These are phyloP conservation scores for Dictyostelium purpureum DNA, from an alignment of 78 protist genomes.

Conservation along the genomic window DNA sequence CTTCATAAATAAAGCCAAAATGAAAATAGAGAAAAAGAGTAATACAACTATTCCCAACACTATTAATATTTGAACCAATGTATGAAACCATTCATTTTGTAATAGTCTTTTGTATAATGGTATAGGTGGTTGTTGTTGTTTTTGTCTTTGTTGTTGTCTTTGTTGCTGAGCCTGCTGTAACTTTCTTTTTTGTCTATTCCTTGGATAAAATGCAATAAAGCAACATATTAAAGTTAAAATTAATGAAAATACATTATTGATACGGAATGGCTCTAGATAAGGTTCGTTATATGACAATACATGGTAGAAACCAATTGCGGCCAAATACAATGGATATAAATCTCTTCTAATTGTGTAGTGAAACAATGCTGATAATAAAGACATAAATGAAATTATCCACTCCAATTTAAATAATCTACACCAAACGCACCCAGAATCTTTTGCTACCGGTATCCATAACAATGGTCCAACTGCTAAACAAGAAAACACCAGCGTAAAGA, in stretches of 20 bases:
- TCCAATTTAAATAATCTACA: conserved; percentile 46
- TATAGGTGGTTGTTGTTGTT: conserved; percentile 5
- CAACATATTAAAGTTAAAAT: neutral
- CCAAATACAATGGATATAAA: conserved; percentile 3
- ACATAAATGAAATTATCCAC: conserved; percentile 32
- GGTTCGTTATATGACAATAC: neutral
- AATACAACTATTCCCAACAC: conserved; percentile 10
- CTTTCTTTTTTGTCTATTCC: neutral
- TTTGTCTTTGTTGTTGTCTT: neutral
- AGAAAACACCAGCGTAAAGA: conserved; percentile 26
- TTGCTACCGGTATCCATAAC: conserved; percentile 19
- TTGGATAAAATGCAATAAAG: conserved; percentile 18
- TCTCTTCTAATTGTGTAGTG: conserved; percentile 63
- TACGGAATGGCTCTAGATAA: conserved; percentile 18
- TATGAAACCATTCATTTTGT: conserved; percentile 1
- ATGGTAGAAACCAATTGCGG: conserved; percentile 24
- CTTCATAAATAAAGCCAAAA: conserved; percentile 3
- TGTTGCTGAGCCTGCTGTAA: neutral
- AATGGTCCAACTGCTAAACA: conserved; percentile 69
- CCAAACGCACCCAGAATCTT: conserved; percentile 42
- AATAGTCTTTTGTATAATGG: neutral
- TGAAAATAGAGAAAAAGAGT: conserved; percentile 4
- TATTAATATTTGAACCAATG: conserved; percentile 2
- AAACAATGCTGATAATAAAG: conserved; percentile 13
- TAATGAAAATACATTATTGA: neutral